Evolutionary conservation across 495 filamentous ascomycete species (phyloP), one percentile per base, ranked within the genome.

Genomic region (Lophiostoma macrostomum): DNA sequence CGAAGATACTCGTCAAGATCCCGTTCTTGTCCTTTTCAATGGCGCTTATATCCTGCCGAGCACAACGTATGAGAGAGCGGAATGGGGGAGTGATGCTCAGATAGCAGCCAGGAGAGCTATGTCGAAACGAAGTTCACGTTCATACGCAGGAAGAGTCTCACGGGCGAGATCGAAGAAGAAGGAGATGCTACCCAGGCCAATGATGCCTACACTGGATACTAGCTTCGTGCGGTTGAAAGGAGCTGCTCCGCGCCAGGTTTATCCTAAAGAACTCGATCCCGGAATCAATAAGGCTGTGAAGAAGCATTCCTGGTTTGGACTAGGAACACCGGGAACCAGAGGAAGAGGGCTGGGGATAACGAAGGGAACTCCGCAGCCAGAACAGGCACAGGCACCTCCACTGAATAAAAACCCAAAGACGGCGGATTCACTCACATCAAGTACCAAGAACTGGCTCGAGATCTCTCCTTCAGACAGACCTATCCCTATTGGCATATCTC

Each of bases 401-500:
- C n/a, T n/a, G n/a, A n/a, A n/a, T n/a, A n/a, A n/a, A n/a, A n/a
- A 51, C 16, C 53, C 60, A n/a, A 43, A 54, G 27, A 58, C 48
- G 0, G 43, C 48, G 5, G 52, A 44, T 23, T 32, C 39, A 3
- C 28, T 55, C 13, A 45, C 49, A 5, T 38, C 60, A 31, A 49
- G 38, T 10, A 50, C 19, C 31, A 44, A 36, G 19, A 29, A 38
- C 12, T 63, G 53, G 38, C 28, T 42, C 16, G 86, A 84, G 31
- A 46, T 95, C 2, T 91, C 88, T 4, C 89, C 89, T 0, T 82
- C 76, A 4, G 84, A 88, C 59, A 71, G 85, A 22, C 79, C 85
- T 12, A 89, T 95, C 34, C 75, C 87, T 58, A 94, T 95, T 51
- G 90, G 88, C 0, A 78, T 94, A 6, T 78, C 77, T 3, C 78